Percentiles rank a stretch among this genome's conserved stretches.
Conservation (phyloP, 495 filamentous ascomycete genomes). For the Penicillium goetzii region DNA sequence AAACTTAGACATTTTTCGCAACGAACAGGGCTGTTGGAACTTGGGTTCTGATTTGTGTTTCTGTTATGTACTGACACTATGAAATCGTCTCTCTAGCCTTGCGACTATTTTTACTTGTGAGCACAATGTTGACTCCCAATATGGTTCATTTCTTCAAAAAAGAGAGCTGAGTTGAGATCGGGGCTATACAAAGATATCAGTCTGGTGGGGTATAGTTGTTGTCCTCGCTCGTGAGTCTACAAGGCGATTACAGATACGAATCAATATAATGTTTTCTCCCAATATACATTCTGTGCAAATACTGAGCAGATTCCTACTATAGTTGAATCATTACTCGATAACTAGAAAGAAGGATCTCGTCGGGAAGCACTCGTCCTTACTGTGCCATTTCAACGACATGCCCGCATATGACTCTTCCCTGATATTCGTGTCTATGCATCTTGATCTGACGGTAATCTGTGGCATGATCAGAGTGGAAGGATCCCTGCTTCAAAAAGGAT, state of each 20-base stretch:
- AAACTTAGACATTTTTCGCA: background rate
- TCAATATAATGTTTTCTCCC: too few relatives aligned
- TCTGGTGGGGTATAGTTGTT: background rate
- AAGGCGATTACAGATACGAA: background rate
- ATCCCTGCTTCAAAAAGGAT: too few relatives aligned
- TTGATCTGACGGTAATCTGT: background rate
- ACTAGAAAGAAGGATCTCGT: background rate
- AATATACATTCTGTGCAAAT: too few relatives aligned
- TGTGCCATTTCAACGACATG: background rate
- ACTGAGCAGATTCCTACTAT: too few relatives aligned
- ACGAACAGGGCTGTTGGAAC: background rate
- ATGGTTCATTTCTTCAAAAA: too few relatives aligned
- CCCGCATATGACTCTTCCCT: background rate
- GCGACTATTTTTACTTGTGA: background rate
- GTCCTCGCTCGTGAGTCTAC: background rate
- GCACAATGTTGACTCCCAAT: background rate
- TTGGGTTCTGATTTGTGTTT: background rate
- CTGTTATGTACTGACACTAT: background rate
- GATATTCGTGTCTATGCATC: background rate
- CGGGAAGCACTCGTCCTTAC: background rate
- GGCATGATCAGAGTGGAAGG: background rate
- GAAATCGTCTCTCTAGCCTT: background rate
- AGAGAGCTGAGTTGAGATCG: background rate
- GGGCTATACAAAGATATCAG: too few relatives aligned
- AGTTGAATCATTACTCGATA: background rate